Evolutionary conservation across 306 rosid species (phyloP).

Genomic region (Sindora glabra): DNA sequence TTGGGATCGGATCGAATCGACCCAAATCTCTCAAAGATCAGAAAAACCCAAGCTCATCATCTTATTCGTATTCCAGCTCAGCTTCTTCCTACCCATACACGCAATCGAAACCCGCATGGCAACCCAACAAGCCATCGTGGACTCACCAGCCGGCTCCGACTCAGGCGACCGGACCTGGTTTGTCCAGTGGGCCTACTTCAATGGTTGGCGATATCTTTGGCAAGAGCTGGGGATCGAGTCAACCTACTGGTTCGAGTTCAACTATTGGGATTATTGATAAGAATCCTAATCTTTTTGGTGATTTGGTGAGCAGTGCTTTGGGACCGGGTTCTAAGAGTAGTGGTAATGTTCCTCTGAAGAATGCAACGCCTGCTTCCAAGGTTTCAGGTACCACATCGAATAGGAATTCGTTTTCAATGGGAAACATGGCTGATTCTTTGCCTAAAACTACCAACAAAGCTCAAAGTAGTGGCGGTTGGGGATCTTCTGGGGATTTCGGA

Average conservation of each 20-base stretch:
- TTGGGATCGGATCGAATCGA: constrained; percentile 70
- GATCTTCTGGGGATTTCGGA: constrained; percentile 31
- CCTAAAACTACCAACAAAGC: constrained; percentile 37
- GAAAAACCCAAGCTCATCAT: constrained; percentile 48
- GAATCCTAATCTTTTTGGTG: constrained; percentile 85
- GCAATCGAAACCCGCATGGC: constrained; percentile 51
- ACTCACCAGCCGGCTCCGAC: constrained; percentile 67
- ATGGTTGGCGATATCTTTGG: constrained; percentile 95
- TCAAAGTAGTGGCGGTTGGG: constrained; percentile 37
- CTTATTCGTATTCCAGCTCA: constrained; percentile 36
- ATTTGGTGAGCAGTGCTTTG: constrained; percentile 75
- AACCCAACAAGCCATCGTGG: constrained; percentile 75
- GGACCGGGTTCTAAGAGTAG: constrained; percentile 43
- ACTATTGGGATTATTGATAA: constrained; percentile 52
- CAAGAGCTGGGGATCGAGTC: constrained; percentile 68
- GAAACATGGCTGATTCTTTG: constrained; percentile 54
- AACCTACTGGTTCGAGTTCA: constrained; percentile 32
- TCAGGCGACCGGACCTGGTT: constrained; percentile 26
- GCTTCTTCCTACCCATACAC: constrained; percentile 20
- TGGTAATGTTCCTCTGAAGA: constrained; percentile 60
- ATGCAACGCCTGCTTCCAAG: constrained; percentile 32
- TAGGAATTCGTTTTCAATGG: constrained; percentile 60
- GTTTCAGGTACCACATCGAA: constrained; percentile 12
- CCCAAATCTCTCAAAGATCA: constrained; percentile 81
- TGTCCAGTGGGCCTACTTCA: constrained; percentile 46